These are phyloP conservation scores for Vararia minispora DNA, from an alignment of 768 basidiomycete species.

Conservation along the genomic window DNA sequence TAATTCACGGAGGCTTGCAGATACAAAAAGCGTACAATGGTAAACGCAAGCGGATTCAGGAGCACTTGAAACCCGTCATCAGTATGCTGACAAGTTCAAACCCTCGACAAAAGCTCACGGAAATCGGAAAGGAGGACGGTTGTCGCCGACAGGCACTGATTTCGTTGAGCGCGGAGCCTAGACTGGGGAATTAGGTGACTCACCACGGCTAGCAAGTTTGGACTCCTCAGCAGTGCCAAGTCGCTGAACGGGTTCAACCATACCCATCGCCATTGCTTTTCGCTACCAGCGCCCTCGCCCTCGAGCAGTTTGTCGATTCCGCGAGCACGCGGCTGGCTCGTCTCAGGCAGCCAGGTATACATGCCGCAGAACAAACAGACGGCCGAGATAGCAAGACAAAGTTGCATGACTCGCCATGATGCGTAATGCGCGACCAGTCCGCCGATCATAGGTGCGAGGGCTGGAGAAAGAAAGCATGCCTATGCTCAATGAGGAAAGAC, in stretches of 20 bases:
- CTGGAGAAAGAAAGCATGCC: conserved; percentile 46
- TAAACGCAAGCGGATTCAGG: conserved; percentile 53
- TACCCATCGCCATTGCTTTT: conserved; percentile 19
- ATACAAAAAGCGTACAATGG: conserved; percentile 35
- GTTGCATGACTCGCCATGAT: conserved; percentile 58
- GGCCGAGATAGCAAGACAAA: conserved; percentile 29
- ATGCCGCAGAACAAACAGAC: conserved; percentile 30
- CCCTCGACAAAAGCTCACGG: conserved; percentile 21
- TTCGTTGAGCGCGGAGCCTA: conserved; percentile 2
- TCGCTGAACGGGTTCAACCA: conserved; percentile 51
- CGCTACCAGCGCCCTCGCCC: conserved; percentile 5
- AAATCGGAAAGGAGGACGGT: conserved; percentile 19
- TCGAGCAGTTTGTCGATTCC: conserved; percentile 36
- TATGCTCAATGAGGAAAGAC: conserved; percentile 13
- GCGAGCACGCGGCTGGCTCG: conserved; percentile 46
- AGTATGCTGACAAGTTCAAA: background rate
- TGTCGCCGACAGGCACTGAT: conserved; percentile 31
- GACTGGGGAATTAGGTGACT: conserved; percentile 14
- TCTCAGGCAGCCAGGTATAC: conserved; percentile 47
- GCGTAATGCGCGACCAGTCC: conserved; percentile 47
- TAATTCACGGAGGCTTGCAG: background rate
- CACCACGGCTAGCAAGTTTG: conserved; percentile 45
- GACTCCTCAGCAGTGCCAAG: conserved; percentile 42
- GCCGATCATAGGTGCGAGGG: conserved; percentile 49
- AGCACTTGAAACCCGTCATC: conserved; percentile 21